These are phyloP conservation scores for Jamesozyma piceae DNA, from an alignment of 805 yeast genomes.

Conservation along the genomic window DNA sequence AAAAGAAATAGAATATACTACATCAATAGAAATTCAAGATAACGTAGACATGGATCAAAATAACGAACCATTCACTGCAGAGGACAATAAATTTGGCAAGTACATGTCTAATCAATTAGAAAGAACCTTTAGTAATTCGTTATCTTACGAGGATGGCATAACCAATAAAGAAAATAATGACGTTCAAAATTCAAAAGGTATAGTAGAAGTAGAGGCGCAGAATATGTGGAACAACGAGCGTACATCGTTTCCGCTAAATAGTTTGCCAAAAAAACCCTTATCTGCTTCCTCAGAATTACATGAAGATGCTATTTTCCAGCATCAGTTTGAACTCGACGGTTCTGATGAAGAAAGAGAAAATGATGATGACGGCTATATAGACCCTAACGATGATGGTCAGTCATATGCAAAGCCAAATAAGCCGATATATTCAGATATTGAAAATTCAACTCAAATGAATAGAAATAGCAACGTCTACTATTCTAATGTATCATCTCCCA, in stretches of 20 bases:
- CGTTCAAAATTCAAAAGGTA: slow-evolving; percentile 17
- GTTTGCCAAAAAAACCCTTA: slow-evolving; percentile 9
- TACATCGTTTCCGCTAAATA: slow-evolving; percentile 9
- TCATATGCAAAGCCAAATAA: slow-evolving; percentile 55
- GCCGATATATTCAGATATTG: slow-evolving; percentile 42
- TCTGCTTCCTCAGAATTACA: slow-evolving; percentile 13
- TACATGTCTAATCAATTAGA: slow-evolving; percentile 25
- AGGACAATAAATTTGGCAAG: slow-evolving; percentile 18
- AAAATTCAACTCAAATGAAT: slow-evolving; percentile 15
- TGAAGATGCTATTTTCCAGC: slow-evolving; percentile 30
- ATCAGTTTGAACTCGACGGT: slow-evolving; percentile 37
- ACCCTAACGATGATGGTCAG: slow-evolving; percentile 75
- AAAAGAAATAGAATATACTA: slow-evolving; percentile 23
- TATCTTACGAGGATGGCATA: background rate
- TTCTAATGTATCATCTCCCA: slow-evolving; percentile 11
- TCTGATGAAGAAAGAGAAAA: slow-evolving; percentile 17
- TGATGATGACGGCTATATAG: slow-evolving; percentile 56
- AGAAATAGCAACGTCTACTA: slow-evolving; percentile 14
- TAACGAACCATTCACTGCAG: slow-evolving; percentile 6
- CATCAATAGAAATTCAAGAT: slow-evolving; percentile 27
- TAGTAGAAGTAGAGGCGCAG: background rate
- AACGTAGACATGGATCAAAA: slow-evolving; percentile 12
- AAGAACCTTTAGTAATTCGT: slow-evolving; percentile 12
- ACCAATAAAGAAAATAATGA: background rate
- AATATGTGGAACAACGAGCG: background rate